These are phyloP conservation scores for Ogataea methylovora DNA, from an alignment of 805 yeast genomes.

Conservation along the genomic window DNA sequence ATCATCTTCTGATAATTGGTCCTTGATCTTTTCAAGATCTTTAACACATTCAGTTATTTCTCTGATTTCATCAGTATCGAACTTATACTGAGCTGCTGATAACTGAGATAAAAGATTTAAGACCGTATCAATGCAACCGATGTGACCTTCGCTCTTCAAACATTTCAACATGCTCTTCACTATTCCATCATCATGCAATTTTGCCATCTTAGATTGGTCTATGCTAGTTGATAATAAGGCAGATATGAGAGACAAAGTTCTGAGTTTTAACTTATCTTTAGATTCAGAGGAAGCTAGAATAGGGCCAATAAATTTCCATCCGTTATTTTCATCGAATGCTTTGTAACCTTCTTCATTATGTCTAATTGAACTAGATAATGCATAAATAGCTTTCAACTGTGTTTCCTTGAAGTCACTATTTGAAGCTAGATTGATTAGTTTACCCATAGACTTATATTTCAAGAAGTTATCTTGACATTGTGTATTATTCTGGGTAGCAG, in stretches of 20 bases:
- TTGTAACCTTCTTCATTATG: conserved; percentile 54
- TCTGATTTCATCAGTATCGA: conserved; percentile 34
- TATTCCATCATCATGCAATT: conserved; percentile 30
- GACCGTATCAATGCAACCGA: conserved; percentile 51
- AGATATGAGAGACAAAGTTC: conserved; percentile 51
- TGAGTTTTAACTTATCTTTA: conserved; percentile 36
- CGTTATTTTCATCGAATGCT: conserved; percentile 47
- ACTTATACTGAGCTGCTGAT: conserved; percentile 35
- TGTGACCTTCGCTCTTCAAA: conserved; percentile 28
- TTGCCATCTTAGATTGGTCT: conserved; percentile 29
- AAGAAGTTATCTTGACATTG: conserved; percentile 62
- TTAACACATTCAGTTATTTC: conserved; percentile 29
- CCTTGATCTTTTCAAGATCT: conserved; percentile 34
- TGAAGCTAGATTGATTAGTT: conserved; percentile 35
- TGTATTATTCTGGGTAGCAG: conserved; percentile 89
- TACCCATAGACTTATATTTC: conserved; percentile 40
- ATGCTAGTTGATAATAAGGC: conserved; percentile 51
- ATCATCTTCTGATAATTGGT: conserved; percentile 49
- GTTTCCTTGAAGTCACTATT: conserved; percentile 19
- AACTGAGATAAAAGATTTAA: conserved; percentile 43
- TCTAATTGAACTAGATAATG: conserved; percentile 65
- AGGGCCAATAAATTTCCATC: conserved; percentile 49
- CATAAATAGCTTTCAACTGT: conserved; percentile 64
- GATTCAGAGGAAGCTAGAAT: conserved; percentile 7
- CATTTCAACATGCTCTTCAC: conserved; percentile 25